Evolutionary conservation across 352 stramenopile genomes (phyloP).

Genomic region (Phytophthora constricta): DNA sequence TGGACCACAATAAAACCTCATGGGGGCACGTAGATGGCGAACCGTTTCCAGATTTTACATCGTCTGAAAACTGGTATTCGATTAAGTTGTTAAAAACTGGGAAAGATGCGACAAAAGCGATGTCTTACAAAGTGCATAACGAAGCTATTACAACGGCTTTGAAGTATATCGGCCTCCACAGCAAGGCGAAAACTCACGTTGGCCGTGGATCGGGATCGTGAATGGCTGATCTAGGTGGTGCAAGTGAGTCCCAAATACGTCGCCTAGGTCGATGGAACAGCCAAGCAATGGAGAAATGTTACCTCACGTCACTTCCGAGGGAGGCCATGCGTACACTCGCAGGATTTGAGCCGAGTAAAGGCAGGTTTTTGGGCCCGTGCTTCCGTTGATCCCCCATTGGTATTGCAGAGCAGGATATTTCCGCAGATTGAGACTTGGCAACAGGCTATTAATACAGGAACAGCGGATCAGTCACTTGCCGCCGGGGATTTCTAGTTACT

Average conservation of each 20-base stretch:
- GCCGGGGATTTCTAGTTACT: constrained; percentile 1
- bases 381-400: background rate
- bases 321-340: constrained; percentile 12
- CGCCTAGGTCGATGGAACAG: constrained; percentile 11
- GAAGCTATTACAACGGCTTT: background rate
- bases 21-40: background rate
- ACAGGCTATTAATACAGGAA: background rate
- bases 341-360: background rate
- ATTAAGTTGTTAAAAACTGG: background rate
- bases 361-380: background rate
- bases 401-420: background rate
- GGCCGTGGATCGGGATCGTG: background rate
- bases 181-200: constrained; percentile 4
- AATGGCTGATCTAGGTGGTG: constrained; percentile 7
- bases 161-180: background rate
- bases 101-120: background rate
- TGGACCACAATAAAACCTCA: no score
- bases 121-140: background rate
- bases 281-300: constrained; percentile 15
- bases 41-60: background rate
- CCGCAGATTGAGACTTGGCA: background rate
- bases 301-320: constrained; percentile 1
- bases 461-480: background rate
- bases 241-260: constrained; percentile 19
- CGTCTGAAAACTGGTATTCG: background rate